Evolutionary conservation across 1,139 yeast species (phyloP), one percentile per base, ranked within the genome.

Genomic region (Taphrina flavorubra): DNA sequence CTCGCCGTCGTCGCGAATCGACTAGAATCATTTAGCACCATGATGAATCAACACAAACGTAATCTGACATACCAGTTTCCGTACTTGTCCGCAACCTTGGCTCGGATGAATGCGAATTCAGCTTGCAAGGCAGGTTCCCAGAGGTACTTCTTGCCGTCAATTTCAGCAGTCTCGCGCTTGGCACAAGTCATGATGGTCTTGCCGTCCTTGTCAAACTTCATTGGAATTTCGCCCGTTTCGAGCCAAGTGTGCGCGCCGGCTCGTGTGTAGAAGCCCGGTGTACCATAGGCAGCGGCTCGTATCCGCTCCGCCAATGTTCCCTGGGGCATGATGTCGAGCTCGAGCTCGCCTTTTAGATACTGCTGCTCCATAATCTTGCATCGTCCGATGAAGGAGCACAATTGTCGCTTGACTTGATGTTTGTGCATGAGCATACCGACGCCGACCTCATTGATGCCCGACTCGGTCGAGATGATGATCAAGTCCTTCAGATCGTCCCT

Each of bases 1-100:
- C 79, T 77, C 0, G 83, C 81, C n/a, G 83, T 76, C 5, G 82
- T 82, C 68, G 76, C 75, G 72, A 81, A 81, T 76, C 80, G 78
- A 70, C 60, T 56, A 25, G 3, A 56, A 37, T 25, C 37, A 56
- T 2, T 56, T 18, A 56, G 60, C 8, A 40, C 16, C 20, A 53
- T 6, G 42, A 25, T 25, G 2, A 25, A 0, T 25, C 31, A 25
- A 25, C 31, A 25, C 31, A 25, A 25, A 4, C n/a, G 4, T 25
- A 25, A 2, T 4, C 4, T 25, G 18, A 36, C 60, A 10, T 40
- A 56, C 60, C 82, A 79, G 71, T 81, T 81, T 16, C 83, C 83
- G 46, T 79, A 73, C 25, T 77, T 78, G 70, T 81, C 83, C 3
- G 79, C 83, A 70, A 79, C 80, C 73, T 76, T 75, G 8, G 81